A percentile compares a stretch with the other conserved stretches of the same genome.
Evolutionary conservation across 805 yeast species (phyloP).

Genomic region (Ogataea pini): DNA sequence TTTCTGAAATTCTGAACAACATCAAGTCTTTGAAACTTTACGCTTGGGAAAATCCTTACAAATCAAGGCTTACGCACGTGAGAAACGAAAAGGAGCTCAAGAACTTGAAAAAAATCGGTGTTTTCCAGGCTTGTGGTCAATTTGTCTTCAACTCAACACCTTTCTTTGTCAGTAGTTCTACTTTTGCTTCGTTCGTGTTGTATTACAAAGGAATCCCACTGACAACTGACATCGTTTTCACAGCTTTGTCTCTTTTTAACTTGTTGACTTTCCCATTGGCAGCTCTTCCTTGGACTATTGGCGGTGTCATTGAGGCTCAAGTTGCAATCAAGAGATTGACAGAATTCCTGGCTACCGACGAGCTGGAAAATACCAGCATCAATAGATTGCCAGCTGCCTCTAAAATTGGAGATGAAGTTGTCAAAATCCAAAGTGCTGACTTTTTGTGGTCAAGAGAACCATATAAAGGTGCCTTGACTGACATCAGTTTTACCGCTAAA

Average conservation of each 20-base stretch:
- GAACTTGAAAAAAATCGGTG: conserved; percentile 73
- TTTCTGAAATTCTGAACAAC: conserved; percentile 85
- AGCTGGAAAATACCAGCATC: conserved; percentile 72
- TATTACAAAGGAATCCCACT: conserved; percentile 59
- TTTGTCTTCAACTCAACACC: conserved; percentile 89
- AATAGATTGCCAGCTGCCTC: conserved; percentile 48
- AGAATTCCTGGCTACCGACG: conserved; percentile 70
- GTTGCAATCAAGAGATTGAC: conserved; percentile 77
- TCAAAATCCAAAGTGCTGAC: conserved; percentile 62
- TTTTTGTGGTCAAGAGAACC: conserved; percentile 79
- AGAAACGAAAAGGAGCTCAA: conserved; percentile 85
- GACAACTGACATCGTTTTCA: conserved; percentile 88
- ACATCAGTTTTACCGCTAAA: conserved; percentile 60
- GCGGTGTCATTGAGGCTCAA: conserved; percentile 84
- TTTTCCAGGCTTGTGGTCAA: conserved; percentile 65
- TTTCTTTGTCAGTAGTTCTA: conserved; percentile 81
- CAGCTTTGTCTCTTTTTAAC: conserved; percentile 87
- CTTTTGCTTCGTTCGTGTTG: conserved; percentile 76
- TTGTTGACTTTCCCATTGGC: conserved; percentile 89
- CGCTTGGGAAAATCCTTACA: conserved; percentile 93
- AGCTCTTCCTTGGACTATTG: conserved; percentile 86
- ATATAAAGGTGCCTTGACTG: conserved; percentile 64
- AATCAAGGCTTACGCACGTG: conserved; percentile 68
- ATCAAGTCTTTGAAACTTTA: conserved; percentile 91
- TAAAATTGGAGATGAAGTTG: conserved; percentile 66